Evolutionary conservation across 176 grass and related monocot species (phyloP).

Genomic region (Oryza longistaminata): DNA sequence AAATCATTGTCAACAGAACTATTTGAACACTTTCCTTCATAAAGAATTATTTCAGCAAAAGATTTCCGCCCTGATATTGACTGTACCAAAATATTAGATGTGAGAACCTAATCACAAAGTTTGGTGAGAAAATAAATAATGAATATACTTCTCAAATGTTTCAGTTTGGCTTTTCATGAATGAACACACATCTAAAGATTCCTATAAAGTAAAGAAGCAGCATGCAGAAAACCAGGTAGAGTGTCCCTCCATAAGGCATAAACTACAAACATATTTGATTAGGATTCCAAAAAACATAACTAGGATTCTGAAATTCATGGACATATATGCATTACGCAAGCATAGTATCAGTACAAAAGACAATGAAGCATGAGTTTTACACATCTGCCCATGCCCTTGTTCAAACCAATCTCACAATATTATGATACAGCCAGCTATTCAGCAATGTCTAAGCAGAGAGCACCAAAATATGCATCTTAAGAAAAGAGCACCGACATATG

Average conservation of each 20-base stretch:
- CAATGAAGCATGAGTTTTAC: background rate
- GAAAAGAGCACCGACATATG: background rate
- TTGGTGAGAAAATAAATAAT: background rate
- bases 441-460: background rate
- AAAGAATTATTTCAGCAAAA: conserved; percentile 88
- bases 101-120: conserved; percentile 26
- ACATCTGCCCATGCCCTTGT: background rate
- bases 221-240: background rate
- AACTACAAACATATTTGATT: background rate
- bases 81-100: conserved; percentile 51
- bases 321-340: background rate
- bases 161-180: background rate
- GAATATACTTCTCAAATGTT: background rate
- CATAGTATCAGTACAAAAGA: background rate
- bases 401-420: background rate
- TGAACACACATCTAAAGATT: background rate
- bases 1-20: conserved; percentile 33
- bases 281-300: background rate
- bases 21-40: conserved; percentile 38
- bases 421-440: background rate
- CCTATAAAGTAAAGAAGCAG: background rate
- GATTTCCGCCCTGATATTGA: conserved; percentile 90
- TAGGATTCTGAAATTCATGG: background rate
- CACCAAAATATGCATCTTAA: no score
- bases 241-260: background rate